phyloP scores from a whole-genome alignment of 495 filamentous ascomycete species.

The Penicillium chermesinum region DNA sequence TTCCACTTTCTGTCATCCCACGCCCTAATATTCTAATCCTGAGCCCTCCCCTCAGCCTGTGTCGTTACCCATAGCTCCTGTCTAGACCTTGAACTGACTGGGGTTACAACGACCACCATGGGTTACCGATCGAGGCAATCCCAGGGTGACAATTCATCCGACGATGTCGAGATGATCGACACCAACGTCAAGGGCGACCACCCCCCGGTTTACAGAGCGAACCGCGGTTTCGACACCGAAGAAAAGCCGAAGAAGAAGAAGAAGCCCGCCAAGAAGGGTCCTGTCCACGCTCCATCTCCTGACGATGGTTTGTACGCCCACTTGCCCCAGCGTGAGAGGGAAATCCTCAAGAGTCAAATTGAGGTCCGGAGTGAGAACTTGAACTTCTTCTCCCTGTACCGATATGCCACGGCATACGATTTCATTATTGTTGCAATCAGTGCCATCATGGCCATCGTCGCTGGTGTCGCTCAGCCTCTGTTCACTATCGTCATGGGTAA shows the following conservation, averaged over 20 bases:
- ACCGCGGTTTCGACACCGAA: conserved; percentile 6
- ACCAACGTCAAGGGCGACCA: not conserved
- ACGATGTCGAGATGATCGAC: not conserved
- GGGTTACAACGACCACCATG: not conserved
- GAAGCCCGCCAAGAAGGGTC: not conserved
- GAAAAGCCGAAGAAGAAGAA: conserved; percentile 11
- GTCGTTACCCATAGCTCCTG: not conserved
- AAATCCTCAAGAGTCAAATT: conserved; percentile 66
- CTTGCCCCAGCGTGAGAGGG: conserved; percentile 50
- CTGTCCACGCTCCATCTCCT: not conserved
- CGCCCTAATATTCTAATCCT: not conserved
- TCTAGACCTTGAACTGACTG: not conserved
- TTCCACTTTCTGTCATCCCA: not conserved
- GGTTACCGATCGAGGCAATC: not conserved
- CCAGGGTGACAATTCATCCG: not conserved
- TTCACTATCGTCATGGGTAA: conserved; percentile 83
- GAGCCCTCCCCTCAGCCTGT: not conserved
- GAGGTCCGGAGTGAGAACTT: conserved; percentile 61
- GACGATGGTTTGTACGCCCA: conserved; percentile 35
- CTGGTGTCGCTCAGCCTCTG: conserved; percentile 75
- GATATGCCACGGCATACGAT: conserved; percentile 75
- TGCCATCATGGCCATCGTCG: conserved; percentile 64
- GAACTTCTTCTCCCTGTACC: conserved; percentile 63
- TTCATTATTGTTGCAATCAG: conserved; percentile 64
- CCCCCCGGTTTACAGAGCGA: conserved; percentile 1